Base-by-base conservation (phyloP, 2,329 filamentous ascomycete genomes). In the Exserohilum rostratum region DNA sequence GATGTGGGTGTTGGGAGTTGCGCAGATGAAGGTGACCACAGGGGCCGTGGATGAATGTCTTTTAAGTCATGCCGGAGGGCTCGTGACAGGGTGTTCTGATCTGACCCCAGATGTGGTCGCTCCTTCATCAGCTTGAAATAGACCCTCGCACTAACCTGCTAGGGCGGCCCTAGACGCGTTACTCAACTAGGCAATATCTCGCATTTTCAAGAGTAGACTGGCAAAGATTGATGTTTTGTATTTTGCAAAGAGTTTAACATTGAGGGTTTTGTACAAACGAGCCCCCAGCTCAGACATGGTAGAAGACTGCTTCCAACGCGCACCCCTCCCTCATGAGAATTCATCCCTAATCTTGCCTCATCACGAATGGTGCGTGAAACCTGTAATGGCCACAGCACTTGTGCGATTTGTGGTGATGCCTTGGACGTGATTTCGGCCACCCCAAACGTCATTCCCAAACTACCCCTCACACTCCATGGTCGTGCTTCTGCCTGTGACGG, bases 201-300 rank as follows among this genome's bases (percentile, higher is more conserved):
- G 65, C 65, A 67, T 10, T 53, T 68, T 47, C 52, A 10, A 33
- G 12, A n/a, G 38, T 39, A 37, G 17, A 22, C 53, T 18, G 30
- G 31, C 13, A 15, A 22, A 15, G 31, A 29, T 20, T 15, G 27
- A 17, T 34, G 34, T 15, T 25, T 42, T 5, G 25, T 20, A 38
- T 38, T 53, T 60, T 62, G 46, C 60, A 46, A 50, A 40, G 44
- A 39, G 30, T 55, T 58, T 56, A 43, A 31, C 12, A 50, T 61
- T 60, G 65, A 62, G 64, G 43, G 63, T 57, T 71, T 64, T 72
- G 56, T 68, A 70, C 67, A 72, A 54, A 53, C 55, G 69, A 71
- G 67, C 69, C 65, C 67, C 64, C 67, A 46, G 56, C 68, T 66
- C 64, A 53, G 65, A 62, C 55, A 55, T 60, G 65, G 50, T 61